These are phyloP conservation scores for Colletotrichum simmondsii DNA, from an alignment of 2,329 filamentous ascomycete species.

Conservation along the genomic window DNA sequence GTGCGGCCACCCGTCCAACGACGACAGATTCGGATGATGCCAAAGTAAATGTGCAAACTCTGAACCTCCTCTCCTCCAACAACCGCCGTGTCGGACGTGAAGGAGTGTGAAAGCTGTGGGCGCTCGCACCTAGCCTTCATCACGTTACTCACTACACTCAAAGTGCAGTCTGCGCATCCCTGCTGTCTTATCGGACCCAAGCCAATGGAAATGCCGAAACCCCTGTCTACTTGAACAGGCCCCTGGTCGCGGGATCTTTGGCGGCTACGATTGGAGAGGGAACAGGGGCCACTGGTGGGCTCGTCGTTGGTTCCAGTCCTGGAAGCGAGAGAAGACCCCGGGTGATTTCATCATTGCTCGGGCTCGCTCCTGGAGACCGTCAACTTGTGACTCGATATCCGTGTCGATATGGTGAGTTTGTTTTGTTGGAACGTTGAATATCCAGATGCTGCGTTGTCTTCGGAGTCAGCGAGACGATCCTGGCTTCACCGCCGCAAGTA, in stretches of 20 bases:
- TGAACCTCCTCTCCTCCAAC: not conserved
- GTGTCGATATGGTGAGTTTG: not conserved
- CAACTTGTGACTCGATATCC: constrained; percentile 9
- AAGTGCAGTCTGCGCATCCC: constrained; percentile 36
- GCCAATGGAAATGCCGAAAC: constrained; percentile 47
- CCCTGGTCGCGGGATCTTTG: constrained; percentile 42
- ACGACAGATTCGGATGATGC: not conserved
- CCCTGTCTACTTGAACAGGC: constrained; percentile 42
- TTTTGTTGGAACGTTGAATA: not conserved
- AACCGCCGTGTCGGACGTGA: constrained; percentile 23
- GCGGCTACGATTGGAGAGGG: constrained; percentile 47
- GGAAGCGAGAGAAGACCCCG: not conserved
- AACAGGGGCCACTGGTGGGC: constrained; percentile 14
- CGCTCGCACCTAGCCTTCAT: constrained; percentile 42
- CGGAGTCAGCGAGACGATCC: constrained; percentile 34
- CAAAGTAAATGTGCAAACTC: not conserved
- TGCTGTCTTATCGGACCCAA: constrained; percentile 37
- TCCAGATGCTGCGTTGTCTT: not conserved
- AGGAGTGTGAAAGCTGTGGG: constrained; percentile 21
- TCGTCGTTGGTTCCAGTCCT: not conserved
- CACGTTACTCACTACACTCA: constrained; percentile 46
- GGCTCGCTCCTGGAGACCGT: constrained; percentile 10
- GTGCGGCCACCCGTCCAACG: not conserved
- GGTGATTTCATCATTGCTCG: constrained; percentile 1
- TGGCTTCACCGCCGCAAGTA: constrained; percentile 28